Base-by-base conservation (phyloP, 2,329 filamentous ascomycete species). In the Xylariaceae sp. region DNA sequence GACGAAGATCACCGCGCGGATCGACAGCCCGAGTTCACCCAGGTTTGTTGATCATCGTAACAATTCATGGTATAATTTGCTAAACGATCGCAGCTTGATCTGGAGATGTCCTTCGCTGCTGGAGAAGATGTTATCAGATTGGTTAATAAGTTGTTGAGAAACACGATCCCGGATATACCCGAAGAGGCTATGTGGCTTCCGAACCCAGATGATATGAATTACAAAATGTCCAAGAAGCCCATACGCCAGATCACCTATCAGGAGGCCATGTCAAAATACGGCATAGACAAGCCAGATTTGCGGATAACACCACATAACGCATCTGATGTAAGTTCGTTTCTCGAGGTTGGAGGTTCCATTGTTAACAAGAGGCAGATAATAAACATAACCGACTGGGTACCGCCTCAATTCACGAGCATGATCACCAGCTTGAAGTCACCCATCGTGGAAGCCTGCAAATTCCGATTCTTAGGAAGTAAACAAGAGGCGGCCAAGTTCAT, bases 11-110 rank as follows among this genome's bases (percentile, higher is more conserved):
- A 94, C 42, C 83, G 94, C 17, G 90, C 93, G 1, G 95, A 99
- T 73, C 82, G 94, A 47, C 94, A 99, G 71, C 95, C 94, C 0
- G 94, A 99, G 71, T 99, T 99, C 70, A 97, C 94, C 1, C 92
- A 96, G 78, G 88, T 89, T 74, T 68, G 72, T 74, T 68, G 72
- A 61, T 42, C 15, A 50, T 45, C 44, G 53, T 18, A 15, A n/a
- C 55, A 11, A 52, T 61, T 58, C 34, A 39, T 11, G 8, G 15
- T 37, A 35, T 13, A 42, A 56, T 60, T 53, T 62, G 54, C 56
- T 53, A 57, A 59, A 6, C n/a, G 2, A 10, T 35, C 10, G 11
- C 67, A 94, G 86, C 82, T 97, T 55, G 94, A 99, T 82, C 74
- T 99, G 67, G 94, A 99, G 73, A 94, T 96, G 88, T 85, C 89